Base-by-base conservation (phyloP, 2,329 filamentous ascomycete genomes). In the Ampelomyces quisqualis region DNA sequence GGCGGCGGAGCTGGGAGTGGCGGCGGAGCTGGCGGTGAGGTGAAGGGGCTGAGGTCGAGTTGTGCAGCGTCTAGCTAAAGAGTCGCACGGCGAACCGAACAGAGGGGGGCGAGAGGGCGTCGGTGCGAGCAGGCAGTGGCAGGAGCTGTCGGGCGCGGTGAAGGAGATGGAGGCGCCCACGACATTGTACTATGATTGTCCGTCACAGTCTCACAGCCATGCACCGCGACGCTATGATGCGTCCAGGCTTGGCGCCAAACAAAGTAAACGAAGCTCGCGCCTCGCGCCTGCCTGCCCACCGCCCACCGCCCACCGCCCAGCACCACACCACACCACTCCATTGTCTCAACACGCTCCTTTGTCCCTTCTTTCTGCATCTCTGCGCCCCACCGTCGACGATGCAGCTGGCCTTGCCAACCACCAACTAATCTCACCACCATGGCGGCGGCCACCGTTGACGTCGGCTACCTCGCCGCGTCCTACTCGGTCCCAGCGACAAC, bases 391-490 rank as follows among this genome's bases (percentile, higher is more conserved):
- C 17, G 11, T 31, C 33, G 49, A 57, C 27, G 40, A 65, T 67
- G 64, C 43, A 32, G 36, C 28, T 32, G 28, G 49, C 52, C 58
- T 56, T 43, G 35, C 21, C 32, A 39, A 29, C 26, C 45, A 36
- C 32, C 37, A 49, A 30, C 39, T 14, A 29, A 37, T 43, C 15
- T 44, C 43, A 49, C 44, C 50, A 71, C 44, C 53, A 85, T 85
- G 82, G 80, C 77, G 70, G 74, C 73, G 59, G 75, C 75, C 49
- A 73, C 70, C 53, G 71, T 90, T 61, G 86, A 91, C 72, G 73
- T 84, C 54, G 79, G 78, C 70, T 89, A 87, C 71, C 73, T 91
- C 58, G 82, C 86, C 66, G 77, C 80, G 66, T 84, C 88, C 62
- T 80, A 86, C 60, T 78, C 80, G 62, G 72, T 90, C 65, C 78